Conservation (phyloP, 108 stramenopile genomes). For the Schizochytrium sp. region DNA sequence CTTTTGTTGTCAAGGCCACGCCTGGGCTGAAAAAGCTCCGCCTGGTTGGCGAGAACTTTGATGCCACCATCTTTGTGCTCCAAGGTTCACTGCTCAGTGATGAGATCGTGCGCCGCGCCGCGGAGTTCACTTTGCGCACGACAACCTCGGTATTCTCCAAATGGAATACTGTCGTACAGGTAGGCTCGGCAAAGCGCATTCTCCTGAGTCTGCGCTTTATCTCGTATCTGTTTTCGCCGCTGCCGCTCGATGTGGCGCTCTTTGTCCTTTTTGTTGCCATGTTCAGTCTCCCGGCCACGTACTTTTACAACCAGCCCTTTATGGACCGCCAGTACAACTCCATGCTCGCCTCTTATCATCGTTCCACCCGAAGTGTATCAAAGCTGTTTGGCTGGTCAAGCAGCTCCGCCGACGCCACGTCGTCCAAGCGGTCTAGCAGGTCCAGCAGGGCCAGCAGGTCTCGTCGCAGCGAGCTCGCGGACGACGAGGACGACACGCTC, state of each 20-base stretch:
- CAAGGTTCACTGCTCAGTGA: neutral
- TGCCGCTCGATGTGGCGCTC: slow-evolving; percentile 3
- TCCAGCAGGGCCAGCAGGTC: too few species aligned
- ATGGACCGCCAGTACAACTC: neutral
- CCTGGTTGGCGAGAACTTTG: slow-evolving; percentile 14
- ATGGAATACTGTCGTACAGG: neutral
- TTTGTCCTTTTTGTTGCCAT: neutral
- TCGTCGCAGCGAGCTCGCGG: too few species aligned
- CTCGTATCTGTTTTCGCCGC: neutral
- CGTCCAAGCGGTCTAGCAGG: too few species aligned
- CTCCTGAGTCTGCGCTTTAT: neutral
- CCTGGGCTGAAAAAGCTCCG: slow-evolving; percentile 2
- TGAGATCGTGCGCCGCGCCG: neutral
- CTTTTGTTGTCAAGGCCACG: slow-evolving; percentile 12
- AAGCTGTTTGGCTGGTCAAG: neutral
- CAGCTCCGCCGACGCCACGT: neutral
- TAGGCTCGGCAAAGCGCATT: neutral
- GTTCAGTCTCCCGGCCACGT: slow-evolving; percentile 2
- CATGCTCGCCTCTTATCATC: neutral
- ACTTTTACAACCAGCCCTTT: neutral
- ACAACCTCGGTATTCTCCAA: neutral
- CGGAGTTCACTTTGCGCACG: neutral
- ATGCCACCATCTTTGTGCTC: neutral
- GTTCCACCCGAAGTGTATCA: neutral
- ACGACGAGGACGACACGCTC: too few species aligned